A percentile compares a stretch with the other conserved stretches of the same genome.
phyloP scores from a whole-genome alignment of 495 filamentous ascomycete genomes.

The Peziza echinospora region DNA sequence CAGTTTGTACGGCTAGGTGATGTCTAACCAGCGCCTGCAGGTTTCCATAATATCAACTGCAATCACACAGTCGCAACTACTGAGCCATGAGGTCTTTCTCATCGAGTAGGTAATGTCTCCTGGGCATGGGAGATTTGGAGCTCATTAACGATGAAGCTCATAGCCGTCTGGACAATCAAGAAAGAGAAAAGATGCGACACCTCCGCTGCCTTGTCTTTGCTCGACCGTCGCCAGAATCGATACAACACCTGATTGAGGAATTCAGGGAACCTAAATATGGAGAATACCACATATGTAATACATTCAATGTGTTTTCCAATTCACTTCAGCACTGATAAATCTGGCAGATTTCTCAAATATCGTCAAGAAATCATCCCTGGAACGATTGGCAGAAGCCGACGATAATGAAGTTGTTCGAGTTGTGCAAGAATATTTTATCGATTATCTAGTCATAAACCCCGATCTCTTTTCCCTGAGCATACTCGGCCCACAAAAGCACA shows the following conservation, averaged over 20 bases:
- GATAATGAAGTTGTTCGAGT: slow-evolving; percentile 85
- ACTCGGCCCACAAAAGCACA: slow-evolving; percentile 45
- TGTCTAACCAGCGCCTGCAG: slow-evolving; percentile 20
- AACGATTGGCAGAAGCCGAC: slow-evolving; percentile 90
- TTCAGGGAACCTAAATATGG: slow-evolving; percentile 91
- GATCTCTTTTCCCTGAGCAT: slow-evolving; percentile 74
- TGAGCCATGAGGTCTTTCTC: slow-evolving; percentile 93
- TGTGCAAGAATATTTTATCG: slow-evolving; percentile 88
- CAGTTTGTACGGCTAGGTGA: slow-evolving; percentile 1
- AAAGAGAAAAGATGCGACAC: slow-evolving; percentile 95
- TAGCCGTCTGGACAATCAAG: slow-evolving; percentile 64
- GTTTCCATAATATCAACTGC: slow-evolving; percentile 81
- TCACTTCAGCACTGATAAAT: background rate
- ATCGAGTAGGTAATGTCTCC: slow-evolving; percentile 38
- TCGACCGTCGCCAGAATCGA: slow-evolving; percentile 70
- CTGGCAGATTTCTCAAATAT: slow-evolving; percentile 71
- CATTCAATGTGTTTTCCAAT: background rate
- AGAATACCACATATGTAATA: slow-evolving; percentile 70
- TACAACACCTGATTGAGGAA: slow-evolving; percentile 87
- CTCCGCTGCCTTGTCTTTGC: slow-evolving; percentile 84
- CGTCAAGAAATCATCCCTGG: slow-evolving; percentile 85
- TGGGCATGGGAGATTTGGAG: slow-evolving; percentile 6
- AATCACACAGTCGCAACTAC: slow-evolving; percentile 84
- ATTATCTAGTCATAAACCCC: slow-evolving; percentile 85
- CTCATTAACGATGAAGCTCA: background rate